Base-by-base conservation (phyloP, 2,329 filamentous ascomycete species). In the Aspergillus pseudotamarii region DNA sequence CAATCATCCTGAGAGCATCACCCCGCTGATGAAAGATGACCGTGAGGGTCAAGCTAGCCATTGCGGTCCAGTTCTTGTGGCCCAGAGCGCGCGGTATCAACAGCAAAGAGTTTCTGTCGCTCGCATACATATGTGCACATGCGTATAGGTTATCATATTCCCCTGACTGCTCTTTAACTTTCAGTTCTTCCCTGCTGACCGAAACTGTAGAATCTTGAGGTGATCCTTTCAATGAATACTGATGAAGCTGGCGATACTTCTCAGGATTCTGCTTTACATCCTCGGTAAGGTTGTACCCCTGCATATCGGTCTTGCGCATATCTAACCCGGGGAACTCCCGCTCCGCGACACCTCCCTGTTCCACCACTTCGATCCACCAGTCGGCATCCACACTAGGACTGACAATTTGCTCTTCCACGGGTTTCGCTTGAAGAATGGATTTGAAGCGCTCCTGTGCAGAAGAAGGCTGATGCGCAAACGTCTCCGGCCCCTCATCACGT, bases 51-150 rank as follows among this genome's bases (percentile, higher is more conserved):
- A 86, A 66, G 64, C 80, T 83, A 6, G 79, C 80, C 77, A 85
- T 82, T 26, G 77, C 76, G 0, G 71, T 74, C 63, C 76, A 80
- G 8, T 72, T 65, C 43, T 78, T 73, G 28, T 81, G 72, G 0
- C 80, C 80, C n/a, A 84, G 70, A 19, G 84, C 81, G 26, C 83
- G 83, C 2, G 83, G 78, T 2, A 86, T 79, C 51, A 86, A 73
- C 71, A 83, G 82, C 14, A 87, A 73, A 21, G 82, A 83, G 61
- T 87, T 87, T 28, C 82, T 80, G 67, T 87, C 86, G 38, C 82
- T 84, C 0, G 85, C 82, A 68, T 86, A 88, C 50, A 87, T 75
- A 71, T 88, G 86, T 3, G 84, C 85, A 66, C 83, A 85, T 1
- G 84, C 82, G 66, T 87, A 85, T 21, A 88, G 72, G 66, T 88